Evolutionary conservation across 176 grass and related monocot species (phyloP).

Genomic region (barley (Hordeum vulgare)): DNA sequence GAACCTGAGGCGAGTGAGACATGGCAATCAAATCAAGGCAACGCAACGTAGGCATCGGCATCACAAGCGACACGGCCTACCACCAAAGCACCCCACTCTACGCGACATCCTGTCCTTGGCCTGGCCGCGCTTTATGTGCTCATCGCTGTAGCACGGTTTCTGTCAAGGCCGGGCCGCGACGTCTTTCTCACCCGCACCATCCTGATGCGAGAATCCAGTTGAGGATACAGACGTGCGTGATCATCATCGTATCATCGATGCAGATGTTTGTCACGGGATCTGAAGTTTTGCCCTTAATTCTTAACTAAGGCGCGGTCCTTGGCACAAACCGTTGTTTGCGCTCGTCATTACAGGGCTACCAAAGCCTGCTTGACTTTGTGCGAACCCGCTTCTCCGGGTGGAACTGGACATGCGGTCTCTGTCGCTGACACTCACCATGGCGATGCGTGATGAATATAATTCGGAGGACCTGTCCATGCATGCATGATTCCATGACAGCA

Average conservation of each 20-base stretch:
- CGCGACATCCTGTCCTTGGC: neutral
- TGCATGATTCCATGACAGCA: neutral
- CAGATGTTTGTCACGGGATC: neutral
- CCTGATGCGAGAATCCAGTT: neutral
- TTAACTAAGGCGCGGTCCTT: neutral
- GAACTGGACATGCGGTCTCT: neutral
- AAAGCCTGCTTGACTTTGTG: neutral
- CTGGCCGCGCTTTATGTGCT: slow-evolving; percentile 4
- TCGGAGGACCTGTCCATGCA: neutral
- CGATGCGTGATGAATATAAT: neutral
- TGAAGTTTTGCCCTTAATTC: neutral
- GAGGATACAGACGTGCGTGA: no score
- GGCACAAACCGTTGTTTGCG: neutral
- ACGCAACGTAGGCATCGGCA: neutral
- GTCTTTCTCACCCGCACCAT: neutral
- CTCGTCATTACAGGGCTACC: neutral
- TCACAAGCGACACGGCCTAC: neutral
- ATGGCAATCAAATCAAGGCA: neutral
- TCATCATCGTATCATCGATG: neutral
- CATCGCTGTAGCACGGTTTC: neutral
- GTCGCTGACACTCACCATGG: neutral
- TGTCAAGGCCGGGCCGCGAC: neutral
- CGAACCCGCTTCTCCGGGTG: slow-evolving; percentile 3
- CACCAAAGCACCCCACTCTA: neutral
- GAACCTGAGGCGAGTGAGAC: neutral